Base-by-base conservation (phyloP, 371 early-diverging fungal genomes). In the Syncephalis plumigaleata region DNA sequence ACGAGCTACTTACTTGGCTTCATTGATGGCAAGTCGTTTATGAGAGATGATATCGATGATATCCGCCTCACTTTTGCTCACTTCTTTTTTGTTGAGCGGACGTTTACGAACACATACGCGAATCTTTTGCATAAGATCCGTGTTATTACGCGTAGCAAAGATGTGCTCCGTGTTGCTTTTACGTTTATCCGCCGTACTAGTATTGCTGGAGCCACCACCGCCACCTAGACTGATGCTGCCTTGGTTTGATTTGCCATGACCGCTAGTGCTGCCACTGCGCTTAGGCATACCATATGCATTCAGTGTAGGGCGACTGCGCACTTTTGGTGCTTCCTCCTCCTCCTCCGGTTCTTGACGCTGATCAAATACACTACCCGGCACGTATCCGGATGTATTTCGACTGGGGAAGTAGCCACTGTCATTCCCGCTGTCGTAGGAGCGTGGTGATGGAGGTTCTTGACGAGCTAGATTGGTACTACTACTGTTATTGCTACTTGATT, bases 21-120 rank as follows among this genome's bases (percentile, higher is more conserved):
- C 98, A 59, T 91, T 75, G 1, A 97, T 70, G 2, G 75, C 68
- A 36, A 97, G 60, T 5, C 75, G 75, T 17, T 84, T 62, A 13
- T 74, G 58, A 15, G 84, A 77, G 9, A 59, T 53, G 2, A 81
- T 67, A 8, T 62, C 61, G 7, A 85, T 81, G 46, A 95, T 85
- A 56, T 97, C 98, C 21, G 57, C 64, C 45, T 94, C 91, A 26
- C 75, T 79, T 5, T 64, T 56, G 22, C 63, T 64, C 23, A 68
- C 23, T 58, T 97, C 98, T 54, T 81, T 85, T 52, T 64, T 68
- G 64, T 71, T 92, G 18, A 97, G 61, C 1, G 98, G 98, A 36
- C 98, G 70, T 63, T 97, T 97, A 46, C 98, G 75, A 24, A 95
- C 94, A 55, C 96, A 95, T 20, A 97, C 98, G 40, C 92, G 81